Evolutionary conservation across 108 stramenopile genomes (phyloP), one percentile per base, ranked within the genome.

Genomic region (Nannochloropsis gaditana): DNA sequence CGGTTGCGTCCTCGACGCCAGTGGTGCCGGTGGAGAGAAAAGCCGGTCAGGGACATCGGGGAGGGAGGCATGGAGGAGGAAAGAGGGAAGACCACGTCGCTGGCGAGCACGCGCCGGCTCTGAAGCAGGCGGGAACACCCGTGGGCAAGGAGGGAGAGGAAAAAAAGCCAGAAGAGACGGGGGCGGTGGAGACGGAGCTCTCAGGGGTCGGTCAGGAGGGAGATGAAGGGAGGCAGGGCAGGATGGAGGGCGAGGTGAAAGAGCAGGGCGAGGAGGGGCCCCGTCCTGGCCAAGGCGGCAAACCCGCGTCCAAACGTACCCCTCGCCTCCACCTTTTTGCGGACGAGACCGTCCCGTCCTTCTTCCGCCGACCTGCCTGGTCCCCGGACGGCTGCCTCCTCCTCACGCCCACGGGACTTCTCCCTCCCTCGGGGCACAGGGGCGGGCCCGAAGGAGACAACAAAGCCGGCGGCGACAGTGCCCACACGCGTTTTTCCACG

Each of bases 341-440:
- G 11, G 96, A 96, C 87, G 96, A 96, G 86, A 89, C 84, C 9
- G 90, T 95, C 2, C 94, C 94, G 83, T 94, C 93, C 45, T 98
- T 96, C 87, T 97, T 98, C 87, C 92, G 97, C 73, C 91, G 97
- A 44, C 91, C 96, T 80, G 82, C 90, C 41, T 97, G 94, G 91
- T 94, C 96, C 41, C 87, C 94, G 3, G 97, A 98, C 86, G 97
- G 97, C 2, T 92, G 94, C 3, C 95, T 93, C 84, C 90, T 98
- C 79, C 86, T 97, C 80, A 92, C 94, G 31, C 96, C 97, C 41
- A 93, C 96, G 17, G 96, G 91, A 4, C 90, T 89, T 42, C 43
- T 73, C 6, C 59, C 59, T 73, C 59, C 59, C 83, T 31, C 17
- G 45, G 15, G 59, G 5, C 59, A 31, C 31, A 31, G 31, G 31